These are phyloP conservation scores for Nakataea oryzae DNA, from an alignment of 2,329 filamentous ascomycete genomes.

Conservation along the genomic window DNA sequence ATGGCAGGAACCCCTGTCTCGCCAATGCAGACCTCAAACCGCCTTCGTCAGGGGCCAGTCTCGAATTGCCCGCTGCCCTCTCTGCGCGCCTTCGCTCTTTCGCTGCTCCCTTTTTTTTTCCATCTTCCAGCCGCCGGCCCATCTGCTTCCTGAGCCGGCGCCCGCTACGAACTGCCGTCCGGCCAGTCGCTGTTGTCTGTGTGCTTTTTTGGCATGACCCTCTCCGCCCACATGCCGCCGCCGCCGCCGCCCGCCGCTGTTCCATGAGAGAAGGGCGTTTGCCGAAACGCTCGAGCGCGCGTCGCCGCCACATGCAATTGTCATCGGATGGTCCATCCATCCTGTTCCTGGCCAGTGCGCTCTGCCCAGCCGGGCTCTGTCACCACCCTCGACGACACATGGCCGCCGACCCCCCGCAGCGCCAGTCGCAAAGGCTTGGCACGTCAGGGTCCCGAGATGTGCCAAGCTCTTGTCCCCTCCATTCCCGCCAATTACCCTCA, in stretches of 20 bases:
- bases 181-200: not conserved
- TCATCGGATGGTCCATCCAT: too few species aligned
- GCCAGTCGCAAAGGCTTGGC: not conserved
- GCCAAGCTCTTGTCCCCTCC: not conserved
- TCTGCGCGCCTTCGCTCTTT: not conserved
- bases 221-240: not conserved
- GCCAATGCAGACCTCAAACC: constrained; percentile 13
- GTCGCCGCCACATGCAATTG: not conserved
- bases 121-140: not conserved
- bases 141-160: not conserved
- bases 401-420: too few species aligned
- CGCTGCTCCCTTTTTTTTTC: not conserved
- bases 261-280: not conserved
- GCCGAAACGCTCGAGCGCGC: not conserved
- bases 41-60: constrained; percentile 17
- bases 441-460: not conserved
- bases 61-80: constrained; percentile 10
- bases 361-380: not conserved
- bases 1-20: constrained; percentile 5
- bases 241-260: too few species aligned
- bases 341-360: too few species aligned
- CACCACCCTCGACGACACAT: not conserved
- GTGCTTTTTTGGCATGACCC: not conserved
- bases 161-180: not conserved
- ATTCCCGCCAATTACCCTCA: not conserved